Evolutionary conservation across 345 rosid species (phyloP).

Genomic region (Cardamine occulta): DNA sequence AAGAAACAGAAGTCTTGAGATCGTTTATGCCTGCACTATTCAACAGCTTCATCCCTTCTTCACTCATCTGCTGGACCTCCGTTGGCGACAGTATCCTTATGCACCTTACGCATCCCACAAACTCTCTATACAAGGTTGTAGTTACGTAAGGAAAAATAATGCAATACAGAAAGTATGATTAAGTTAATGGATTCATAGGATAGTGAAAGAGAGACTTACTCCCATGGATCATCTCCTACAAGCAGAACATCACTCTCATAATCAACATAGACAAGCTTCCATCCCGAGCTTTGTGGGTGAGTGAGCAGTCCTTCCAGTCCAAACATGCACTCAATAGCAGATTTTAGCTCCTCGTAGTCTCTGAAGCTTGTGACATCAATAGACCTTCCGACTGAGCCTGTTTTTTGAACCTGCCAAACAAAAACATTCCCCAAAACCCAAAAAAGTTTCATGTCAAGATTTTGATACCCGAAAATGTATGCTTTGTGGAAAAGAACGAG

Average conservation of each 20-base stretch:
- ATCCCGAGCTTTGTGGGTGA: slow-evolving; percentile 76
- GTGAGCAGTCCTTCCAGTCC: slow-evolving; percentile 90
- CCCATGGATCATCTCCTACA: slow-evolving; percentile 99
- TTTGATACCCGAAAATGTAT: not conserved
- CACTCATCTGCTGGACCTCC: slow-evolving; percentile 99
- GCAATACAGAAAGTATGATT: not conserved
- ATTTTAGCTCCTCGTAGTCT: slow-evolving; percentile 78
- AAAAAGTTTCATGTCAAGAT: slow-evolving; percentile 11
- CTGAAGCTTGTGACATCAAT: slow-evolving; percentile 84
- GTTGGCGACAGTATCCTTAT: slow-evolving; percentile 92
- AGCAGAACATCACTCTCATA: slow-evolving; percentile 94
- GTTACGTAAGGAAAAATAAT: slow-evolving; percentile 5
- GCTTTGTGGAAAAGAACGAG: not conserved
- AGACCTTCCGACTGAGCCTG: slow-evolving; percentile 97
- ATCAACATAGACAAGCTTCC: slow-evolving; percentile 97
- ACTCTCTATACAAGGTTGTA: slow-evolving; percentile 60
- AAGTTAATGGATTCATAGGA: not conserved
- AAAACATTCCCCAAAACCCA: slow-evolving; percentile 16
- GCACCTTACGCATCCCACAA: slow-evolving; percentile 97
- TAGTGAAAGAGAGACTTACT: slow-evolving; percentile 56
- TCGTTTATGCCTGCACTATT: slow-evolving; percentile 66
- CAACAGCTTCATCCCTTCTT: slow-evolving; percentile 97
- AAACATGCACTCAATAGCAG: slow-evolving; percentile 92
- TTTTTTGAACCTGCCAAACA: slow-evolving; percentile 79
- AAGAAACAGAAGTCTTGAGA: slow-evolving; percentile 46